Evolutionary conservation across 2,329 filamentous ascomycete species (phyloP).

Genomic region (Trichoderma asperellum): DNA sequence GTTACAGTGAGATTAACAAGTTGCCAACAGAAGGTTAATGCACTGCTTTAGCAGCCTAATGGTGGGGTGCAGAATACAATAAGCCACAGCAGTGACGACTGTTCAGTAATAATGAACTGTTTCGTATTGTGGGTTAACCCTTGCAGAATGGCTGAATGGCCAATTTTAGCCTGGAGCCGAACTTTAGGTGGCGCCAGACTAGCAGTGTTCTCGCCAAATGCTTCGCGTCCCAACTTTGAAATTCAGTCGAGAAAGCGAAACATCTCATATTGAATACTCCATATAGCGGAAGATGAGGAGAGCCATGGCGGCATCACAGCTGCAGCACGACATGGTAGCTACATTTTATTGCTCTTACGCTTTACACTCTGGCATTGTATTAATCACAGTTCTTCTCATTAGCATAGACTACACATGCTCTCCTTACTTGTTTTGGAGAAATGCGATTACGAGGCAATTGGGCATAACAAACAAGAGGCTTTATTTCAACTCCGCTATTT

Average conservation of each 20-base stretch:
- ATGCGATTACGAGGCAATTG: neutral
- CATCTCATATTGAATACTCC: neutral
- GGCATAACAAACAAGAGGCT: neutral
- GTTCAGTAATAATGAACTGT: neutral
- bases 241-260: neutral
- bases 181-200: neutral
- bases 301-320: neutral
- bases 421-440: neutral
- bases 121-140: neutral
- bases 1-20: neutral
- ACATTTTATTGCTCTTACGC: neutral
- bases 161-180: neutral
- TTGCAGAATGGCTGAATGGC: neutral
- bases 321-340: neutral
- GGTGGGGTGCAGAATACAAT: neutral
- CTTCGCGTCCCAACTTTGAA: neutral
- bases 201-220: neutral
- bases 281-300: neutral
- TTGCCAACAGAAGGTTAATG: neutral
- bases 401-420: neutral
- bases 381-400: too few species aligned
- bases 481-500: neutral
- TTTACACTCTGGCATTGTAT: neutral
- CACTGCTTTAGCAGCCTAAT: neutral
- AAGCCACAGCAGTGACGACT: constrained; percentile 13